These are phyloP conservation scores for Quercus gilva DNA, from an alignment of 306 rosid genomes.

Conservation along the genomic window DNA sequence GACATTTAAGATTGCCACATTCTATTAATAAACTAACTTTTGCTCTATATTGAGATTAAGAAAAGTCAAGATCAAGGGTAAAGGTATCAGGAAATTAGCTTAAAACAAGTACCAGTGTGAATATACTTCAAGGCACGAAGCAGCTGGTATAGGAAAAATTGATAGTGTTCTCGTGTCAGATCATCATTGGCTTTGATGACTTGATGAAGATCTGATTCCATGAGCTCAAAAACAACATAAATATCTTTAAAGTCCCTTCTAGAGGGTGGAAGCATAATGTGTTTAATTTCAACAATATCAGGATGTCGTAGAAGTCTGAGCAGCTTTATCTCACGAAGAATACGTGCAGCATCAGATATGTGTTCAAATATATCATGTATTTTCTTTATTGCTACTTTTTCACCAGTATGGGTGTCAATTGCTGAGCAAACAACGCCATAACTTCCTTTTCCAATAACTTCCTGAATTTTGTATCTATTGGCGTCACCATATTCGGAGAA, in stretches of 20 bases:
- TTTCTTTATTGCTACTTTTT: slow-evolving; percentile 93
- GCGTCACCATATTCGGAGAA: slow-evolving; percentile 93
- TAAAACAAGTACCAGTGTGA: slow-evolving; percentile 62
- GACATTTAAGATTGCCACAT: background rate
- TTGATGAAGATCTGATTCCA: slow-evolving; percentile 98
- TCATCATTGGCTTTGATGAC: slow-evolving; percentile 93
- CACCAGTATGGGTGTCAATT: slow-evolving; percentile 77
- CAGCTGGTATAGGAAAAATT: slow-evolving; percentile 90
- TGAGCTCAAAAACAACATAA: slow-evolving; percentile 91
- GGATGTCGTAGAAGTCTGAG: slow-evolving; percentile 96
- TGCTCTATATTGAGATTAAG: background rate
- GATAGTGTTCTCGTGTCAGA: slow-evolving; percentile 87
- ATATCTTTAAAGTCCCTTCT: slow-evolving; percentile 84
- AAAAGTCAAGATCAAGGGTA: background rate
- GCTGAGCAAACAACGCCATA: slow-evolving; percentile 98
- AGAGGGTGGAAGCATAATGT: slow-evolving; percentile 87
- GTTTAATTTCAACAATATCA: slow-evolving; percentile 94
- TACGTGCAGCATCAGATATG: slow-evolving; percentile 92
- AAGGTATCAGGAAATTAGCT: slow-evolving; percentile 2
- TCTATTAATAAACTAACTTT: background rate
- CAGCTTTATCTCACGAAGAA: slow-evolving; percentile 97
- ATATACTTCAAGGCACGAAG: slow-evolving; percentile 95
- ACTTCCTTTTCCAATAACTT: slow-evolving; percentile 94
- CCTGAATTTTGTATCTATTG: slow-evolving; percentile 83
- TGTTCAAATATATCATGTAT: slow-evolving; percentile 92